Base-by-base conservation (phyloP, 2,329 filamentous ascomycete genomes). In the Monosporascus sp. region DNA sequence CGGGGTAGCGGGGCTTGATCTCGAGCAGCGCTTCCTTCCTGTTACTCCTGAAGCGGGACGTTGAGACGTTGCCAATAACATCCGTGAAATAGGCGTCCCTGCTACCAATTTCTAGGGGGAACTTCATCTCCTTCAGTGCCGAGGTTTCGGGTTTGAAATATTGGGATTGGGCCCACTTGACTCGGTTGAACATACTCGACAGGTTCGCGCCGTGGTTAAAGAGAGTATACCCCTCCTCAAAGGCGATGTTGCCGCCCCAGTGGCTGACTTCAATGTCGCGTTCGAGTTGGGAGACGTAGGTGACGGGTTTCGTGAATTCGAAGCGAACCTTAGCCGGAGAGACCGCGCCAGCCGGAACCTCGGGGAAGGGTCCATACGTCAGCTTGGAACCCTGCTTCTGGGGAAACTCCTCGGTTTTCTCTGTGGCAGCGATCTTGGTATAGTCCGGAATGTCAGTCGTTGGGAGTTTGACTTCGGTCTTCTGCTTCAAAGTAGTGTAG, bases 231-330 rank as follows among this genome's bases (percentile, higher is more conserved):
- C 90, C 85, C 75, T 99, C 94, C 74, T 99, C 94, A 49, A 92
- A 91, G 2, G 94, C 94, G 51, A 97, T 74, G 69, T 99, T 99
- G 58, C 94, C 94, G 61, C 94, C 94, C 94, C 94, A 99, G 73
- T 97, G 94, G 68, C 90, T 96, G 63, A 99, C 87, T 71, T 99
- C 94, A 58, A 99, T 77, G 65, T 97, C 92, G 55, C 94, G 87
- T 73, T 97, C 90, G 55, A 99, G 78, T 17, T 83, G 77, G 37
- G 85, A 84, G 49, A 91, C 83, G 66, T 94, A 89, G 44, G 86
- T 87, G 53, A 99, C 78, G 14, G 94, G 93, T 74, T 93, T 95
- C 59, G 89, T 97, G 75, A 94, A 97, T 72, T 99, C 92, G 73
- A 96, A 97, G 57, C 94, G 89, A 51, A 97, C 86, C 60, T 80